A percentile compares a stretch with the other conserved stretches of the same genome.
Conservation (phyloP, 2,329 filamentous ascomycete genomes). For the Arachnomyces sp. region DNA sequence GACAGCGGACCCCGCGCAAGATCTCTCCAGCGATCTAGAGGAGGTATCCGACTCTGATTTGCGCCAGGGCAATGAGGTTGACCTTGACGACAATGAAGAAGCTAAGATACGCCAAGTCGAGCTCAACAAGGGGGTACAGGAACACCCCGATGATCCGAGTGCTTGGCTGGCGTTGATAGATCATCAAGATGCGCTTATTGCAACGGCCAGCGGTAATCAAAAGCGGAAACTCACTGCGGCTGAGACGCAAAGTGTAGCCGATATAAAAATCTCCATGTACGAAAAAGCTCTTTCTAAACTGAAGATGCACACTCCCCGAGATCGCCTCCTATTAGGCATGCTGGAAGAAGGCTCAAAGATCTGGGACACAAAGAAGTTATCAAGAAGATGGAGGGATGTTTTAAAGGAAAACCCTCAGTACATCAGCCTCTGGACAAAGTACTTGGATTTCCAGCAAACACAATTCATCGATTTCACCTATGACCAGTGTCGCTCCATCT, state of each 20-base stretch:
- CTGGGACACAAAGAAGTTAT: conserved; percentile 59
- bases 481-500: conserved; percentile 54
- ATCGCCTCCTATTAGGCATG: conserved; percentile 57
- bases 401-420: conserved; percentile 48
- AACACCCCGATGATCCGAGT: conserved; percentile 57
- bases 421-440: conserved; percentile 62
- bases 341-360: conserved; percentile 66
- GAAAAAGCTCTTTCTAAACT: conserved; percentile 63
- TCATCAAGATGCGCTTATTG: conserved; percentile 64
- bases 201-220: conserved; percentile 27
- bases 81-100: conserved; percentile 33
- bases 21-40: conserved; percentile 41
- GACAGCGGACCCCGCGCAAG: conserved; percentile 45
- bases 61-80: conserved; percentile 30
- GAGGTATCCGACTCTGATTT: conserved; percentile 42
- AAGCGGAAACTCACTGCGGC: conserved; percentile 43
- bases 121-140: conserved; percentile 56
- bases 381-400: conserved; percentile 57
- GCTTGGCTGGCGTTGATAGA: conserved; percentile 72
- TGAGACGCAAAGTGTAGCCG: conserved; percentile 61
- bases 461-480: conserved; percentile 59
- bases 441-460: conserved; percentile 63
- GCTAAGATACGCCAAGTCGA: conserved; percentile 40
- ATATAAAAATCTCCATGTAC: conserved; percentile 72
- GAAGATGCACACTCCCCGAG: conserved; percentile 38